Evolutionary conservation across 345 rosid species (phyloP).

Genomic region (Lenwebbia sp.): DNA sequence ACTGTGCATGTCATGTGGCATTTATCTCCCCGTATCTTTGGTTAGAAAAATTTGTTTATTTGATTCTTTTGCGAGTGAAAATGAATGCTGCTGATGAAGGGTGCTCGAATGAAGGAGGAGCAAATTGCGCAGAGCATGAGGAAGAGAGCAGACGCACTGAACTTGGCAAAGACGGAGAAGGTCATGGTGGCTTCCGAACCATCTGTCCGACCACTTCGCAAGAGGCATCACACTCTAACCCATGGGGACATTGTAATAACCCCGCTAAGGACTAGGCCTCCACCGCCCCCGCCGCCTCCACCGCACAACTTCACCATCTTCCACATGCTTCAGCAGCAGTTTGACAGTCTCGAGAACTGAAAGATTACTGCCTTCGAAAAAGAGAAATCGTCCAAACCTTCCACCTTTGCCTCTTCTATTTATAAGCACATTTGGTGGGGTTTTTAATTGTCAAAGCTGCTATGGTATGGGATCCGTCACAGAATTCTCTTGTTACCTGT

Average conservation of each 20-base stretch:
- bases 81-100: background rate
- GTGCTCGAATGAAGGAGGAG: background rate
- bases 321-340: conserved; percentile 38
- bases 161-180: conserved; percentile 8
- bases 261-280: conserved; percentile 18
- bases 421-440: background rate
- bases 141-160: conserved; percentile 6
- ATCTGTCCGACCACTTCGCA: conserved; percentile 27
- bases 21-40: background rate
- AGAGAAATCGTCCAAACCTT: background rate
- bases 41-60: background rate
- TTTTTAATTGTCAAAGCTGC: background rate
- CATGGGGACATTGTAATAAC: conserved; percentile 15
- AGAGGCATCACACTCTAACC: conserved; percentile 53
- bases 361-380: background rate
- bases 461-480: background rate
- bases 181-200: background rate
- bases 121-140: background rate
- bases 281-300: conserved; percentile 12
- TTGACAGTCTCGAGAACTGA: conserved; percentile 26
- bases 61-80: background rate
- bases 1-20: background rate
- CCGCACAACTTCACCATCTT: conserved; percentile 25
- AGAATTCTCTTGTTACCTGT: background rate
- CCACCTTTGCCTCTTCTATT: background rate